Conservation (phyloP, 139 green algal genomes). For the Chlamydomonas eustigma region DNA sequence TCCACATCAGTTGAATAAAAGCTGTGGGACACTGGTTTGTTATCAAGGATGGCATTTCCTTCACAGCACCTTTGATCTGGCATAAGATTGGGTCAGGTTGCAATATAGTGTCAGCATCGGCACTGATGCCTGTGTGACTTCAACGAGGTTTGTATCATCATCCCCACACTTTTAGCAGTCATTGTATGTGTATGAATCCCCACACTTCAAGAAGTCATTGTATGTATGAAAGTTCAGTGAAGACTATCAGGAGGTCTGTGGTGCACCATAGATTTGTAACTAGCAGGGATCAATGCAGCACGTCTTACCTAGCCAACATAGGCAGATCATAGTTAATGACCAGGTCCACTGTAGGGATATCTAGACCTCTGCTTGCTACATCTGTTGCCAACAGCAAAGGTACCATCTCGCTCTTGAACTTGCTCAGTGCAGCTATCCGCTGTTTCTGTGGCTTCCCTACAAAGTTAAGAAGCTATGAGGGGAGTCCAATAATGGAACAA, state of each 20-base stretch:
- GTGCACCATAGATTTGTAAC: no score
- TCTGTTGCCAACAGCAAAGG: slow-evolving; percentile 48
- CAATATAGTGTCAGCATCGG: slow-evolving; percentile 1
- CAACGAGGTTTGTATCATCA: slow-evolving; percentile 4
- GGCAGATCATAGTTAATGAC: slow-evolving; percentile 96
- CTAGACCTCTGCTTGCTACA: slow-evolving; percentile 86
- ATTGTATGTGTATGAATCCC: background rate
- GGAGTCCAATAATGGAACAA: no score
- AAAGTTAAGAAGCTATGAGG: no score
- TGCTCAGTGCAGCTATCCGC: slow-evolving; percentile 68
- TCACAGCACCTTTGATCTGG: no score
- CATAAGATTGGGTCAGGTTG: background rate
- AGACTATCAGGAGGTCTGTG: no score
- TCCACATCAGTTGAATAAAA: no score
- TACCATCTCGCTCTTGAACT: slow-evolving; percentile 61
- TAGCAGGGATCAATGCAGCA: no score
- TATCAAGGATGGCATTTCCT: no score
- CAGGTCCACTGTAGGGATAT: slow-evolving; percentile 91
- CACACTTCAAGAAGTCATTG: no score
- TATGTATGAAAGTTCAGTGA: no score
- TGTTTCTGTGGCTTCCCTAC: slow-evolving; percentile 68
- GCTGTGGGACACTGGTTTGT: no score
- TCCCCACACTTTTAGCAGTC: background rate
- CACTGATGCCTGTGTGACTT: background rate
- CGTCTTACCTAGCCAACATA: slow-evolving; percentile 38